Percentiles rank a stretch among this genome's conserved stretches.
Conservation (phyloP, 2,329 filamentous ascomycete genomes). For the Dothiorella sarmentorum region DNA sequence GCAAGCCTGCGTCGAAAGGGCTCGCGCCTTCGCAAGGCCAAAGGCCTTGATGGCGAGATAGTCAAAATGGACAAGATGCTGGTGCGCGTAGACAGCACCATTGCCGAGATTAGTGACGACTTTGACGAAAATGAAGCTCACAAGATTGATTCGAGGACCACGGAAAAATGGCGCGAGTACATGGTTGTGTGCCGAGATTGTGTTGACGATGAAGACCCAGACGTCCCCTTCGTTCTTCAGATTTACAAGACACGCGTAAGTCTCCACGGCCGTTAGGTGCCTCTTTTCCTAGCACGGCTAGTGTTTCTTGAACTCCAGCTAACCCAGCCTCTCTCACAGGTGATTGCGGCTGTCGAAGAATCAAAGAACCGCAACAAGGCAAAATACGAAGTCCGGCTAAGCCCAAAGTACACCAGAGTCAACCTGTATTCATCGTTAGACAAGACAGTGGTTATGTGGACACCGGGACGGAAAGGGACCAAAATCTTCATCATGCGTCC, state of each 20-base stretch:
- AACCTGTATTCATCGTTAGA: slow-evolving; percentile 65
- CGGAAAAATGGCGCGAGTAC: slow-evolving; percentile 66
- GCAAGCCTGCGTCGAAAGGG: slow-evolving; percentile 35
- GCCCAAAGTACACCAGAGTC: slow-evolving; percentile 51
- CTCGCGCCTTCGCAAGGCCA: slow-evolving; percentile 37
- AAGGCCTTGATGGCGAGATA: slow-evolving; percentile 56
- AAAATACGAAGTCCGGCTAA: slow-evolving; percentile 56
- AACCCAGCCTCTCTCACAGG: slow-evolving; percentile 24
- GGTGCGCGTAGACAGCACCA: slow-evolving; percentile 56
- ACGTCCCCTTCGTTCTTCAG: slow-evolving; percentile 53
- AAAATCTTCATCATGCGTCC: slow-evolving; percentile 62
- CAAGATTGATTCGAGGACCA: slow-evolving; percentile 54
- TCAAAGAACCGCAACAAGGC: slow-evolving; percentile 52
- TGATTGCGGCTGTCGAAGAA: slow-evolving; percentile 59
- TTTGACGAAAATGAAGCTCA: slow-evolving; percentile 63
- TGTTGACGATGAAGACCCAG: slow-evolving; percentile 43
- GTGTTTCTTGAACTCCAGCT: too few relatives aligned
- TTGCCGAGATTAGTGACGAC: slow-evolving; percentile 54
- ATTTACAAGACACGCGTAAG: slow-evolving; percentile 58
- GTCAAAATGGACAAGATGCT: slow-evolving; percentile 68
- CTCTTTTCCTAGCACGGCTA: neutral
- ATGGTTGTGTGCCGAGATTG: slow-evolving; percentile 59
- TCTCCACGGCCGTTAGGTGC: neutral
- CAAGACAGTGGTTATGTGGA: slow-evolving; percentile 64
- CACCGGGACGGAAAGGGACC: slow-evolving; percentile 52